These are phyloP conservation scores for Boletus huronensis DNA, from an alignment of 768 basidiomycete species.

Conservation along the genomic window DNA sequence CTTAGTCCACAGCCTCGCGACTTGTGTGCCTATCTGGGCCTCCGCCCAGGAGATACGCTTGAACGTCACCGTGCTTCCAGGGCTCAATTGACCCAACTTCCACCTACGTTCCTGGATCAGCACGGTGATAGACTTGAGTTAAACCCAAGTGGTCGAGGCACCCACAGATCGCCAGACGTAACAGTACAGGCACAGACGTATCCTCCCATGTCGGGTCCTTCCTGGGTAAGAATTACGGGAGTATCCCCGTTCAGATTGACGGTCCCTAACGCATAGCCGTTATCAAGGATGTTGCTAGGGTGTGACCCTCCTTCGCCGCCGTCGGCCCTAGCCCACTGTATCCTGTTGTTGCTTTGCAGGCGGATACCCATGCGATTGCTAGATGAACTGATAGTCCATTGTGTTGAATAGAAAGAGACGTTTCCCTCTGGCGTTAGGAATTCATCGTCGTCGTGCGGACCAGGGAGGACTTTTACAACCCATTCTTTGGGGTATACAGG, in stretches of 20 bases:
- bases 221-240: constrained; percentile 59
- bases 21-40: constrained; percentile 30
- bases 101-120: constrained; percentile 40
- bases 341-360: constrained; percentile 41
- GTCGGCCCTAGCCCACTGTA: constrained; percentile 51
- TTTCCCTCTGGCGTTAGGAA: constrained; percentile 51
- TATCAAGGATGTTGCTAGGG: constrained; percentile 64
- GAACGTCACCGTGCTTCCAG: constrained; percentile 55
- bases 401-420: constrained; percentile 46
- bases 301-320: constrained; percentile 70
- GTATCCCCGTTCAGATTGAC: constrained; percentile 69
- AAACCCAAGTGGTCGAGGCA: not conserved
- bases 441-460: constrained; percentile 59
- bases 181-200: constrained; percentile 57
- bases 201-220: constrained; percentile 63
- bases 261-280: constrained; percentile 52
- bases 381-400: constrained; percentile 51
- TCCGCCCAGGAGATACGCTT: constrained; percentile 44
- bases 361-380: constrained; percentile 66
- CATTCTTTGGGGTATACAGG: constrained; percentile 49
- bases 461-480: constrained; percentile 52
- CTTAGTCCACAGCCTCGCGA: constrained; percentile 32
- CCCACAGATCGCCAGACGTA: constrained; percentile 48
- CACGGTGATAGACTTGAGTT: not conserved
- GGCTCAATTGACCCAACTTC: constrained; percentile 64